Percentiles rank a stretch among this genome's conserved stretches.
Evolutionary conservation across 1,139 yeast genomes (phyloP).

Genomic region (Lodderomyces metapsilosis): DNA sequence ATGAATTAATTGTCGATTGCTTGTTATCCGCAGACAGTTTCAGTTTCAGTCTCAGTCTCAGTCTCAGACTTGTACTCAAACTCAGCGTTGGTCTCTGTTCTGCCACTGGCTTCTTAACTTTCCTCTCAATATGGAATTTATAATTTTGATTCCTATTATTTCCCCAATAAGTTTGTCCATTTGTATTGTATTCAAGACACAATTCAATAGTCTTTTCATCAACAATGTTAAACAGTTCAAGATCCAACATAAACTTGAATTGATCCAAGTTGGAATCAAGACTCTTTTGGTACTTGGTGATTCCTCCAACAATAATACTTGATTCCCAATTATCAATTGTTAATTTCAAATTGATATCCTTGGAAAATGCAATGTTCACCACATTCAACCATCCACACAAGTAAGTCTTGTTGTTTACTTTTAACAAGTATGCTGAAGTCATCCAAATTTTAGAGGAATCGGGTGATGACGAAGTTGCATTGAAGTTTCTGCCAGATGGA

Average conservation of each 20-base stretch:
- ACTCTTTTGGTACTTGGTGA: slow-evolving; percentile 25
- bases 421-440: slow-evolving; percentile 15
- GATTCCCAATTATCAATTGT: slow-evolving; percentile 41
- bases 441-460: slow-evolving; percentile 11
- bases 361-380: slow-evolving; percentile 40
- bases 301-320: slow-evolving; percentile 27
- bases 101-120: not conserved
- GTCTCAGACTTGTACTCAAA: not conserved
- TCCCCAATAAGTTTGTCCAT: slow-evolving; percentile 31
- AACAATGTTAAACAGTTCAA: slow-evolving; percentile 1
- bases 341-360: slow-evolving; percentile 33
- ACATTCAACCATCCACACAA: slow-evolving; percentile 33
- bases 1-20: slow-evolving; percentile 2
- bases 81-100: not conserved
- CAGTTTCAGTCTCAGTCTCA: not conserved
- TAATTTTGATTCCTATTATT: slow-evolving; percentile 33
- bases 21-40: not conserved
- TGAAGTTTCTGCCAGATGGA: slow-evolving; percentile 8
- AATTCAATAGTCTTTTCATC: slow-evolving; percentile 13
- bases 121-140: slow-evolving; percentile 19
- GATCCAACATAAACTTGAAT: slow-evolving; percentile 28
- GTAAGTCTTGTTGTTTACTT: slow-evolving; percentile 13
- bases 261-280: slow-evolving; percentile 32
- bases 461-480: not conserved
- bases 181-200: slow-evolving; percentile 27